phyloP scores from a whole-genome alignment of 1,284 basidiomycete genomes.

The Coniophora puteana region DNA sequence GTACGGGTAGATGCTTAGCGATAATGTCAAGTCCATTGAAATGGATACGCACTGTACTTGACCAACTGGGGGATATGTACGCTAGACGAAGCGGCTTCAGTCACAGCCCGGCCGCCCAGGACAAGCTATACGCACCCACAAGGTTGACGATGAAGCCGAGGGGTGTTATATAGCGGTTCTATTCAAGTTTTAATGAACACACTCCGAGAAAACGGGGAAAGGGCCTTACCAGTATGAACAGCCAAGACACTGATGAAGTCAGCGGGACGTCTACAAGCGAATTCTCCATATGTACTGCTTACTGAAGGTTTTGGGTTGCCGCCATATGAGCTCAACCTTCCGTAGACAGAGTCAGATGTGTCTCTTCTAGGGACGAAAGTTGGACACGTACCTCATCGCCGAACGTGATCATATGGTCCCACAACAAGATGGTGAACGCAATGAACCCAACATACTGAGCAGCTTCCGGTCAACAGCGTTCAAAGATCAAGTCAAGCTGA shows the following conservation, averaged over 20 bases:
- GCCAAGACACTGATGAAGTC: conserved; percentile 25
- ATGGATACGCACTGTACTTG: background rate
- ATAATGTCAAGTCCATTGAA: too few relatives aligned
- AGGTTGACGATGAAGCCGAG: conserved; percentile 41
- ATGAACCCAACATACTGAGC: conserved; percentile 36
- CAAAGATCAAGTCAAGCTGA: too few relatives aligned
- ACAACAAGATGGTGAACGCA: conserved; percentile 38
- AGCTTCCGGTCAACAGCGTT: too few relatives aligned
- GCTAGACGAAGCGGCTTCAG: too few relatives aligned
- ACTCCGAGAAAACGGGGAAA: background rate
- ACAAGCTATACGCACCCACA: conserved; percentile 26
- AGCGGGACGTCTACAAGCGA: background rate
- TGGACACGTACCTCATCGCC: conserved; percentile 31
- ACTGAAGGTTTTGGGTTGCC: conserved; percentile 30
- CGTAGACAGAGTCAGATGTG: conserved; percentile 1
- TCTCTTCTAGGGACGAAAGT: too few relatives aligned
- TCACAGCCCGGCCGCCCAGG: too few relatives aligned
- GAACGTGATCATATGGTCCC: conserved; percentile 45
- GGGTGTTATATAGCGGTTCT: conserved; percentile 43
- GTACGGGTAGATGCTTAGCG: too few relatives aligned
- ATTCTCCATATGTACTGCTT: conserved; percentile 16
- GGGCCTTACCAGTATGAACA: conserved; percentile 36
- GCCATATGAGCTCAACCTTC: conserved; percentile 38
- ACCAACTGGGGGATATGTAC: too few relatives aligned
- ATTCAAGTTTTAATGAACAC: too few relatives aligned